A percentile compares a stretch with the other conserved stretches of the same genome.
Evolutionary conservation across 768 basidiomycete species (phyloP).

Genomic region (Fistulinella prunicolor): DNA sequence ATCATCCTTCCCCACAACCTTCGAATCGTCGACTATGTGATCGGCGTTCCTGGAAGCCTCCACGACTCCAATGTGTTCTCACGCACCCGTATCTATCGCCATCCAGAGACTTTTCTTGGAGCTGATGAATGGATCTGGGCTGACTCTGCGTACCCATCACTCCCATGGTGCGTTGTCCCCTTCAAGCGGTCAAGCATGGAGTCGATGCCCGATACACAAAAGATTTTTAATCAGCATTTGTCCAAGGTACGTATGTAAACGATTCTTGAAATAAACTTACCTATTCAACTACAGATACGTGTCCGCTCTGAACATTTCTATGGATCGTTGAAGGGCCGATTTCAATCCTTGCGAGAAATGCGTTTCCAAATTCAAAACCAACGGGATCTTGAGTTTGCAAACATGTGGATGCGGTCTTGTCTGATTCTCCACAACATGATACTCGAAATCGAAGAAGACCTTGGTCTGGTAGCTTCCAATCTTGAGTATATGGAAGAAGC

Average conservation of each 20-base stretch:
- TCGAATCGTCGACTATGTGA: slow-evolving; percentile 11
- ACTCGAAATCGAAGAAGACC: slow-evolving; percentile 10
- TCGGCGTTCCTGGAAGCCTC: slow-evolving; percentile 14
- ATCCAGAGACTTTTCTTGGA: slow-evolving; percentile 1
- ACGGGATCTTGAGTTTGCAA: slow-evolving; percentile 1
- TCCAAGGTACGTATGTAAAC: slow-evolving; percentile 14
- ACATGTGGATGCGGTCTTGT: slow-evolving; percentile 1
- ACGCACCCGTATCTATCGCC: not conserved
- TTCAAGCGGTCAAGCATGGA: slow-evolving; percentile 23
- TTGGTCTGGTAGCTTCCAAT: not conserved
- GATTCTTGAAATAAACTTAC: not conserved
- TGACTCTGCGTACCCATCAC: slow-evolving; percentile 13
- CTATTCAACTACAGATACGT: not conserved
- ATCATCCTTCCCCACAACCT: slow-evolving; percentile 13
- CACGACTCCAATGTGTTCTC: slow-evolving; percentile 12
- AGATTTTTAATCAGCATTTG: too few relatives aligned
- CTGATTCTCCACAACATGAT: slow-evolving; percentile 19
- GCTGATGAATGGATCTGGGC: slow-evolving; percentile 19
- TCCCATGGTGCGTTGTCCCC: slow-evolving; percentile 26
- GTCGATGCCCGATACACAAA: too few relatives aligned
- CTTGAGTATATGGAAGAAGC: too few relatives aligned
- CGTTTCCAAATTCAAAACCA: slow-evolving; percentile 7
- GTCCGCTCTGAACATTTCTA: slow-evolving; percentile 9
- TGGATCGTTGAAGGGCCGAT: slow-evolving; percentile 9
- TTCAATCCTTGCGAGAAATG: slow-evolving; percentile 13